Evolutionary conservation across 139 green algal species (phyloP).

Genomic region (Closterium sp.): DNA sequence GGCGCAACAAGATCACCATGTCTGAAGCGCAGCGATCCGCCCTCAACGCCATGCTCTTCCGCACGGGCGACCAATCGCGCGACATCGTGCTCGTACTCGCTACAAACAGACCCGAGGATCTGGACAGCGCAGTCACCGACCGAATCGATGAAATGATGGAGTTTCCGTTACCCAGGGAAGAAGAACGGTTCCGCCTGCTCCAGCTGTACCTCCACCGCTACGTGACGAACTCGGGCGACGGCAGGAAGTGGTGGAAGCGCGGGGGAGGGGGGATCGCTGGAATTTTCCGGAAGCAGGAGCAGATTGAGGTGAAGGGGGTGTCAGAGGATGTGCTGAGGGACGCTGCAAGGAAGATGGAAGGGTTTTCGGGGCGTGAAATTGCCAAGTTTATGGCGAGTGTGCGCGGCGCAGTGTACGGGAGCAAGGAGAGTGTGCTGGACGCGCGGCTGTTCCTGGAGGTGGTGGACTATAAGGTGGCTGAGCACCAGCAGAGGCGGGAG

Average conservation of each 20-base stretch:
- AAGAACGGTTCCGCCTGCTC: constrained; percentile 48
- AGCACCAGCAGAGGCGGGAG: constrained; percentile 59
- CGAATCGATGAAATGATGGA: constrained; percentile 55
- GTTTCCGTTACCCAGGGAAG: constrained; percentile 44
- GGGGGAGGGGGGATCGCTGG: neutral
- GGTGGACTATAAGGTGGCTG: constrained; percentile 66
- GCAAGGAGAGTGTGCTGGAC: constrained; percentile 67
- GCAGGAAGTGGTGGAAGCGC: neutral
- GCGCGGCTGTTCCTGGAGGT: constrained; percentile 65
- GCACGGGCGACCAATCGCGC: constrained; percentile 53
- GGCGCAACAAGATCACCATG: constrained; percentile 63
- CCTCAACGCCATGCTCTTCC: constrained; percentile 90
- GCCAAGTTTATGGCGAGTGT: constrained; percentile 89
- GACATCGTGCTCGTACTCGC: constrained; percentile 56
- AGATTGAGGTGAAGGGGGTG: constrained; percentile 43
- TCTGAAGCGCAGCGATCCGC: constrained; percentile 83
- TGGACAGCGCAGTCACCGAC: constrained; percentile 58
- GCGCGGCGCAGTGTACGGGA: constrained; percentile 79
- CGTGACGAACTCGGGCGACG: constrained; percentile 61
- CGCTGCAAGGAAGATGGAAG: constrained; percentile 74
- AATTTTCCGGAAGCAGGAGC: neutral
- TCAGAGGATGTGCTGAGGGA: constrained; percentile 53
- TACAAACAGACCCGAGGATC: constrained; percentile 58
- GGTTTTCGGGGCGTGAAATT: constrained; percentile 91
- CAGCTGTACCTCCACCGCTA: constrained; percentile 61